Conservation (phyloP, 495 filamentous ascomycete genomes). For the Neurospora pannonica region DNA sequence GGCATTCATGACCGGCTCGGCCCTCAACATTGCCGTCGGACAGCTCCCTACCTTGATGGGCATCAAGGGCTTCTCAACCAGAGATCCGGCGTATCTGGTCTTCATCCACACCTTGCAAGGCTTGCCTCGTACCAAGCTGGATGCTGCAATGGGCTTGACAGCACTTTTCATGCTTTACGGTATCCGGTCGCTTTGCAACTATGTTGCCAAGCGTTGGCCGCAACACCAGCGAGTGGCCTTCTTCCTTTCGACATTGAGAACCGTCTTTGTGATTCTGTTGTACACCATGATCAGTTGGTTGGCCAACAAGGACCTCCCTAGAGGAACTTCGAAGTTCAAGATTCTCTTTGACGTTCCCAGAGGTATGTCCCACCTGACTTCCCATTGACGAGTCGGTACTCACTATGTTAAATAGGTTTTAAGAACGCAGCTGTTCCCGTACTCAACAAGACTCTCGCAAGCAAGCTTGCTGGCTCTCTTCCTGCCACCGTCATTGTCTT, state of each 20-base stretch:
- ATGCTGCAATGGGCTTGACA: conserved; percentile 85
- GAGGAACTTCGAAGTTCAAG: conserved; percentile 45
- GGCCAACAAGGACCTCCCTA: conserved; percentile 51
- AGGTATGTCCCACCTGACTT: conserved; percentile 34
- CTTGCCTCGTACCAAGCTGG: conserved; percentile 55
- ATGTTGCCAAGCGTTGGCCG: conserved; percentile 58
- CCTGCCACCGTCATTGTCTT: conserved; percentile 68
- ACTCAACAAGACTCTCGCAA: conserved; percentile 38
- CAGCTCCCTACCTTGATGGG: conserved; percentile 83
- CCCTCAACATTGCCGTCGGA: conserved; percentile 81
- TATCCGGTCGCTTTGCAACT: conserved; percentile 63
- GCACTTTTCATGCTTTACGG: conserved; percentile 75
- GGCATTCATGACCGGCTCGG: conserved; percentile 97
- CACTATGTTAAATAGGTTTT: conserved; percentile 47
- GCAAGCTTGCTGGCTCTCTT: conserved; percentile 24
- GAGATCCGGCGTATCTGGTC: conserved; percentile 72
- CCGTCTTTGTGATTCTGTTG: conserved; percentile 84
- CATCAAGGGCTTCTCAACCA: conserved; percentile 64
- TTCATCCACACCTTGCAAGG: conserved; percentile 81
- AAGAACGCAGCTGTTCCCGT: conserved; percentile 68
- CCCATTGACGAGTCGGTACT: background rate
- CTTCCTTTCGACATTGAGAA: conserved; percentile 80
- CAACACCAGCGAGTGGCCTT: conserved; percentile 68
- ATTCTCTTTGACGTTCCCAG: conserved; percentile 71
- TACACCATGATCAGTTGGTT: conserved; percentile 90